phyloP scores from a whole-genome alignment of 306 rosid species.

The Pyrus bretschneideri region DNA sequence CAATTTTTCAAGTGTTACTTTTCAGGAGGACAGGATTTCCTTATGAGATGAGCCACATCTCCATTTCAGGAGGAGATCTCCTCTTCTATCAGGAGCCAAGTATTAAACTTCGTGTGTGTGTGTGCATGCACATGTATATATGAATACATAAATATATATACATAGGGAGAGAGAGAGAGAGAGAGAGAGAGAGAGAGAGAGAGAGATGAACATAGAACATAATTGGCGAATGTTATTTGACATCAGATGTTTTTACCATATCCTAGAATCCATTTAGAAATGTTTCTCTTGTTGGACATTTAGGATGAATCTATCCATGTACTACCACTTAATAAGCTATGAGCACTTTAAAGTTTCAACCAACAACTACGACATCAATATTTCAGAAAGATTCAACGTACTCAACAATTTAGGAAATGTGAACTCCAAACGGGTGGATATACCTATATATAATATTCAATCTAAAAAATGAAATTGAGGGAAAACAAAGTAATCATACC shows the following conservation, averaged over 20 bases:
- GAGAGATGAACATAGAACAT: background rate
- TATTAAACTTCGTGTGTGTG: background rate
- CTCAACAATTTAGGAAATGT: background rate
- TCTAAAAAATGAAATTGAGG: background rate
- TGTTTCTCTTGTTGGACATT: background rate
- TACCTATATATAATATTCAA: background rate
- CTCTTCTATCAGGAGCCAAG: background rate
- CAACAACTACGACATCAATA: background rate
- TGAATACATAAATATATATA: background rate
- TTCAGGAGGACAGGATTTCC: background rate
- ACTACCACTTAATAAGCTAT: background rate
- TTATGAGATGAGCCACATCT: background rate
- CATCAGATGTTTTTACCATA: background rate
- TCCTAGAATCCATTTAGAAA: background rate
- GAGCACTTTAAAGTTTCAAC: background rate
- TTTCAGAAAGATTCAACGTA: background rate
- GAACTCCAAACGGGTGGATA: background rate
- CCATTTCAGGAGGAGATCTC: background rate
- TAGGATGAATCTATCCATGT: background rate
- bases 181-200: background rate
- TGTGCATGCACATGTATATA: background rate
- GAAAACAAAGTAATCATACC: conserved; percentile 39
- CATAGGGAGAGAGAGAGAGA: too few relatives aligned
- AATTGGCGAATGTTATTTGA: background rate
- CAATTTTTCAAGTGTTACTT: background rate